Conservation (phyloP, 2,329 filamentous ascomycete species). For the Chaetoscypha palmicola region DNA sequence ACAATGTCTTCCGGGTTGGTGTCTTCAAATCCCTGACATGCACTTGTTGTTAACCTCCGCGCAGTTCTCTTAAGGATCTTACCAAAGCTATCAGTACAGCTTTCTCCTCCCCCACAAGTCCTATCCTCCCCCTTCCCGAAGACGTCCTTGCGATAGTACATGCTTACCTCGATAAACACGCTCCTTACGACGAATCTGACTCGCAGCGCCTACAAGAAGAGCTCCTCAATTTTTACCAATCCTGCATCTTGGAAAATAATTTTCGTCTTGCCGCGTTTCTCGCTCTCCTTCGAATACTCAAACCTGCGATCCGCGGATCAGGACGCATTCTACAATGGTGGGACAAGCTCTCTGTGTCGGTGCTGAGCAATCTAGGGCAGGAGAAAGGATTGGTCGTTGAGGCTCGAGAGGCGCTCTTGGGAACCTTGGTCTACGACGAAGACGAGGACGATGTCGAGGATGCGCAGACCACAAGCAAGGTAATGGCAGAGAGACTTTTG, state of each 20-base stretch:
- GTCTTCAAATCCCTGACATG: too few species aligned
- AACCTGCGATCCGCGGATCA: slow-evolving; percentile 56
- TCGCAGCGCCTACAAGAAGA: slow-evolving; percentile 70
- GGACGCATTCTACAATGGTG: slow-evolving; percentile 65
- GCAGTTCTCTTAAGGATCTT: slow-evolving; percentile 46
- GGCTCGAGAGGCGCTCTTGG: slow-evolving; percentile 56
- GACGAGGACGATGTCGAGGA: slow-evolving; percentile 42
- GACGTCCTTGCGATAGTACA: slow-evolving; percentile 56
- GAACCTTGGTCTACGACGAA: slow-evolving; percentile 56
- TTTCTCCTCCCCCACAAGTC: slow-evolving; percentile 34
- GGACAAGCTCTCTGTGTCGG: slow-evolving; percentile 52
- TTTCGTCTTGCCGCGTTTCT: slow-evolving; percentile 61
- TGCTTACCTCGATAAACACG: slow-evolving; percentile 60
- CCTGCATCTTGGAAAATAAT: slow-evolving; percentile 50
- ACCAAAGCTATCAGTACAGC: slow-evolving; percentile 49
- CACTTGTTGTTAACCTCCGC: neutral
- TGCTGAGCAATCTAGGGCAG: slow-evolving; percentile 48
- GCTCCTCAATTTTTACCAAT: slow-evolving; percentile 59
- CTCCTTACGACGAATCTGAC: slow-evolving; percentile 58
- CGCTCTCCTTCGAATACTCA: slow-evolving; percentile 55
- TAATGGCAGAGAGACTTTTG: slow-evolving; percentile 51
- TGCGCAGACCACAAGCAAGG: slow-evolving; percentile 36
- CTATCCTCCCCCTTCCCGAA: slow-evolving; percentile 56
- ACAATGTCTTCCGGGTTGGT: neutral
- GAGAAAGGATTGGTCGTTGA: slow-evolving; percentile 60